These are phyloP conservation scores for Urochloa ruziziensis DNA, from an alignment of 176 grass and related monocot species.

Conservation along the genomic window DNA sequence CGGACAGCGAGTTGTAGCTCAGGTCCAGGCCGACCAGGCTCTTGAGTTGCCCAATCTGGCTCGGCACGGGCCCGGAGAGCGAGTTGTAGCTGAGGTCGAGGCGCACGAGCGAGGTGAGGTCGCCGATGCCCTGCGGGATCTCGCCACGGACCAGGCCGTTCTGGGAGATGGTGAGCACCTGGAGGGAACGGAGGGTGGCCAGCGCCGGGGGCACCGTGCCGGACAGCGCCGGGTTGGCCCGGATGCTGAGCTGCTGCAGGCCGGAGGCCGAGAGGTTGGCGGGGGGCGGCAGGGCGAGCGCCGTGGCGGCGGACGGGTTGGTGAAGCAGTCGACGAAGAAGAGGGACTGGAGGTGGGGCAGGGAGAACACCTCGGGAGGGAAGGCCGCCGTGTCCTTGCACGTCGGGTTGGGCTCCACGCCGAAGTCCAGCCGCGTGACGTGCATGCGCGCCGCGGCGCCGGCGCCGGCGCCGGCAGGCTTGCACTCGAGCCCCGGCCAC, in stretches of 20 bases:
- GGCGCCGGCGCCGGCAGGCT: constrained; percentile 24
- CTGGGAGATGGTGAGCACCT: constrained; percentile 89
- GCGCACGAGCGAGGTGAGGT: constrained; percentile 62
- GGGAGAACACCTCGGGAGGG: constrained; percentile 50
- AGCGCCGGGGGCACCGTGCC: constrained; percentile 62
- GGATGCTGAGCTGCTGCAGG: constrained; percentile 82
- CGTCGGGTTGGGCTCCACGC: constrained; percentile 67
- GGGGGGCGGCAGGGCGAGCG: constrained; percentile 44
- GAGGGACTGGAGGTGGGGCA: constrained; percentile 72
- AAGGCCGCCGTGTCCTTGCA: constrained; percentile 68
- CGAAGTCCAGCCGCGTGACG: constrained; percentile 91
- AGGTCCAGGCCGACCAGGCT: constrained; percentile 70
- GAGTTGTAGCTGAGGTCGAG: constrained; percentile 97
- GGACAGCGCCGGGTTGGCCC: constrained; percentile 62
- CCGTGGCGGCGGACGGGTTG: constrained; percentile 35
- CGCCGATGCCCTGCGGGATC: constrained; percentile 58
- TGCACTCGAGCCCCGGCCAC: constrained; percentile 94
- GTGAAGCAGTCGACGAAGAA: constrained; percentile 94
- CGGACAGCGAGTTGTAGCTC: constrained; percentile 84
- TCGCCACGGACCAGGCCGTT: constrained; percentile 59
- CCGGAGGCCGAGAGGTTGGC: constrained; percentile 47
- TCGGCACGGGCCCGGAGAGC: constrained; percentile 51
- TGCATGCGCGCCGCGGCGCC: constrained; percentile 24
- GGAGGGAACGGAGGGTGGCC: constrained; percentile 52
- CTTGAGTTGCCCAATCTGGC: constrained; percentile 44